Evolutionary conservation across 2,329 filamentous ascomycete genomes (phyloP).

Genomic region (Graphilbum ipis-grandicollis): DNA sequence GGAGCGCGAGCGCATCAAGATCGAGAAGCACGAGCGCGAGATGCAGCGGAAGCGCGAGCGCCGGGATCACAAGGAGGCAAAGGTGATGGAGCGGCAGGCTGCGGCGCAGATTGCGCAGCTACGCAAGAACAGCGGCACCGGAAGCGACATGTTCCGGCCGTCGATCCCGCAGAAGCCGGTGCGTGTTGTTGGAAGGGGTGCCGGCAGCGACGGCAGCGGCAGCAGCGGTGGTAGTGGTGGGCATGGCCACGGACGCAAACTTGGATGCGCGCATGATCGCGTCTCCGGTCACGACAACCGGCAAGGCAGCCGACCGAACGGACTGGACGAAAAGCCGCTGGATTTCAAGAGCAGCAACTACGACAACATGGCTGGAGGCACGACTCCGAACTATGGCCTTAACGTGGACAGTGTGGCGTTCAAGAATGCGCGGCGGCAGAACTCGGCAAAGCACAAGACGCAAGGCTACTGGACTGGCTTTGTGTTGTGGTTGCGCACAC

Average conservation of each 20-base stretch:
- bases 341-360: constrained; percentile 28
- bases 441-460: constrained; percentile 39
- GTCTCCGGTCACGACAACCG: background rate
- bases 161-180: constrained; percentile 12
- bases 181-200: constrained; percentile 2
- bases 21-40: constrained; percentile 44
- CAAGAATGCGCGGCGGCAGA: constrained; percentile 22
- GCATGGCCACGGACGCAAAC: constrained; percentile 7
- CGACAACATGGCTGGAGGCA: constrained; percentile 20
- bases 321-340: constrained; percentile 20
- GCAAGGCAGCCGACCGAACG: constrained; percentile 5
- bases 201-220: background rate
- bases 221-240: background rate
- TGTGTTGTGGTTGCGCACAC: constrained; percentile 46
- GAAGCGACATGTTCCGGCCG: constrained; percentile 6
- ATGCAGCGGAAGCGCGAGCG: constrained; percentile 41
- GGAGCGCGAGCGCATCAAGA: constrained; percentile 41
- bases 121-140: constrained; percentile 21
- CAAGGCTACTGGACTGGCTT: constrained; percentile 45
- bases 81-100: constrained; percentile 29
- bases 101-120: constrained; percentile 16
- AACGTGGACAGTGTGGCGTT: constrained; percentile 27
- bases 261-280: no score
- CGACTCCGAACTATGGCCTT: constrained; percentile 16
- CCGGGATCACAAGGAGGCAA: constrained; percentile 37